A percentile compares a stretch with the other conserved stretches of the same genome.
Conservation (phyloP, 2,329 filamentous ascomycete genomes). For the Exophiala alcalophila region DNA sequence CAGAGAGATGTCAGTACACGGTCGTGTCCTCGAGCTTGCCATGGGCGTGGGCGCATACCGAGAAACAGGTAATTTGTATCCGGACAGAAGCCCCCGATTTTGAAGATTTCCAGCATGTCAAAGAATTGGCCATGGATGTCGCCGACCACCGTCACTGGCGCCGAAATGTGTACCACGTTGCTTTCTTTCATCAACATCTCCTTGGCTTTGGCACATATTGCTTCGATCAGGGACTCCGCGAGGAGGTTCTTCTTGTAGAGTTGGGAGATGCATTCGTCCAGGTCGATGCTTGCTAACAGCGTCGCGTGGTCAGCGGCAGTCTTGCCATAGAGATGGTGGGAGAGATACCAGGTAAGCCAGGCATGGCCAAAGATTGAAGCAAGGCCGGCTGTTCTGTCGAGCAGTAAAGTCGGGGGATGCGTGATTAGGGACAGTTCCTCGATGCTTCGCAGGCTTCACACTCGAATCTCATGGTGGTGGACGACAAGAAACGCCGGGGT, state of each 20-base stretch:
- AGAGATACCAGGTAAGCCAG: constrained; percentile 28
- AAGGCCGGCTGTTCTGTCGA: neutral
- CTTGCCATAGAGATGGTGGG: neutral
- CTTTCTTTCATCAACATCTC: constrained; percentile 99
- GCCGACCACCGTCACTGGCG: constrained; percentile 93
- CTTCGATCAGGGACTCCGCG: constrained; percentile 96
- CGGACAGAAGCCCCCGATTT: constrained; percentile 93
- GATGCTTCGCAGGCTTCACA: neutral
- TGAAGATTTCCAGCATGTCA: constrained; percentile 98
- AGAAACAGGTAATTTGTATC: constrained; percentile 98
- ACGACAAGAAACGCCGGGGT: neutral
- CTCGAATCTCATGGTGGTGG: constrained; percentile 16
- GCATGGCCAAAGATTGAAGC: constrained; percentile 18
- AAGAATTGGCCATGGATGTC: constrained; percentile 99
- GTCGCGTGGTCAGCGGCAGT: neutral
- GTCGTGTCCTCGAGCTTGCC: constrained; percentile 2
- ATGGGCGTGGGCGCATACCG: constrained; percentile 53
- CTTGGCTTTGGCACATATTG: constrained; percentile 98
- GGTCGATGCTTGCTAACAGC: constrained; percentile 81
- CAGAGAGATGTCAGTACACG: constrained; percentile 8
- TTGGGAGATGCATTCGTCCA: constrained; percentile 96
- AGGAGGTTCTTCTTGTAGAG: constrained; percentile 96
- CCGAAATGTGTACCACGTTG: constrained; percentile 96
- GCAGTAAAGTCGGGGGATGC: neutral
- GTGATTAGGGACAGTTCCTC: constrained; percentile 13